Conservation (phyloP, 2,329 filamentous ascomycete genomes). For the Stachybotrys chlorohalonatus region DNA sequence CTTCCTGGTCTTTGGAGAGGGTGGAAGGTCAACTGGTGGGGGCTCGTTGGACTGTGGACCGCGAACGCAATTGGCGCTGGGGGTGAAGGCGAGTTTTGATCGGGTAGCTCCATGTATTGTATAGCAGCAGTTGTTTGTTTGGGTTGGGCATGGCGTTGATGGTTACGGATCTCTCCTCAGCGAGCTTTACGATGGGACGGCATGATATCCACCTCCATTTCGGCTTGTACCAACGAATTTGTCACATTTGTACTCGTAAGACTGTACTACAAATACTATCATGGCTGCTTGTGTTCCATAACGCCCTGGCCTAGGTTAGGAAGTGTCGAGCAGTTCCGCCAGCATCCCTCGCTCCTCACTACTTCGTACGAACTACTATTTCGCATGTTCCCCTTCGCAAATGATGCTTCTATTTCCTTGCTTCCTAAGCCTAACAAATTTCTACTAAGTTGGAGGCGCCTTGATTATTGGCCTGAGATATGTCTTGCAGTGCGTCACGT, state of each 20-base stretch:
- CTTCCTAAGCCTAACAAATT: no score
- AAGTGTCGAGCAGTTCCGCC: no score
- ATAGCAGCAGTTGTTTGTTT: neutral
- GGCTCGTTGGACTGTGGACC: conserved; percentile 64
- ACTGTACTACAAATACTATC: no score
- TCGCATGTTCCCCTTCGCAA: no score
- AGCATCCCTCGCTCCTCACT: no score
- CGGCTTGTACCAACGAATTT: neutral
- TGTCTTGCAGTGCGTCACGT: no score
- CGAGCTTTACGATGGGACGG: conserved; percentile 28
- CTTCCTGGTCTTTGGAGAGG: conserved; percentile 61
- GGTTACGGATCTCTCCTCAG: conserved; percentile 26
- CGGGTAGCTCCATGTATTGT: conserved; percentile 1
- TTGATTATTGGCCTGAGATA: no score
- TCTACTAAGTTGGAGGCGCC: no score
- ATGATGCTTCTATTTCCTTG: no score
- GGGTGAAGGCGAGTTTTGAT: conserved; percentile 51
- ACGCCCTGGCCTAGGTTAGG: no score
- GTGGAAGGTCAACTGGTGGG: conserved; percentile 74
- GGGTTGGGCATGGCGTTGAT: conserved; percentile 21
- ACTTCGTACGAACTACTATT: no score
- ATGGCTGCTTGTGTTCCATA: no score
- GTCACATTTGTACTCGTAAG: neutral
- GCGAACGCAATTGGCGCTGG: conserved; percentile 54
- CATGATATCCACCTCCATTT: conserved; percentile 29